Evolutionary conservation across 495 filamentous ascomycete species (phyloP), one percentile per base, ranked within the genome.

Genomic region (Aspergillus steynii): DNA sequence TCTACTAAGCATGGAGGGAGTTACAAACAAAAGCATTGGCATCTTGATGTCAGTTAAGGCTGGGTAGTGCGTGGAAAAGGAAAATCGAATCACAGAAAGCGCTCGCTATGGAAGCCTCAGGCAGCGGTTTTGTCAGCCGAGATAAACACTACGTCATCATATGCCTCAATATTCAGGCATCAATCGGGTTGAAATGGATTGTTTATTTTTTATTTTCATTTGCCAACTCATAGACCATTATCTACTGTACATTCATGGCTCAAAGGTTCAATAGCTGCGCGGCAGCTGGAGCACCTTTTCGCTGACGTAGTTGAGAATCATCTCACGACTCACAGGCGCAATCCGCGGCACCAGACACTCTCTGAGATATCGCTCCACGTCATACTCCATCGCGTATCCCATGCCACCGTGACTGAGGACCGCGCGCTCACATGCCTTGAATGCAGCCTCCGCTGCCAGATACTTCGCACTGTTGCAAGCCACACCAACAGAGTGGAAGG

Each of bases 391-490:
- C 1, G 89, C 89, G 70, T 92, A 92, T 3, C 89, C 88, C 87
- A 92, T 91, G 0, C 88, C 89, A 8, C 89, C 90, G 61, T 88
- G 85, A 14, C 82, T 82, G 61, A 91, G 63, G 14, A 88, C 84
- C 6, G 86, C 86, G 32, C 84, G 75, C 70, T 92, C 89, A 71
- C 90, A 93, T 4, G 90, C 88, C 45, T 76, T 82, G 66, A 90
- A 92, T 1, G 88, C 89, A 28, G 90, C 90, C 65, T 94, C 90
- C 1, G 90, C 90, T 4, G 90, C 90, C 48, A 94, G 67, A 65
- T 91, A 92, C 72, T 92, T 93, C 9, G 90, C 88, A 45, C 81
- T 85, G 68, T 92, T 94, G 58, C 83, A 86, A 6, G 88, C 90
- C 1, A 92, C 85, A 0, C 90, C 90, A 10, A 94, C 81, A 10